These are phyloP conservation scores for Saturnispora zaruensis DNA, from an alignment of 805 yeast species.

Conservation along the genomic window DNA sequence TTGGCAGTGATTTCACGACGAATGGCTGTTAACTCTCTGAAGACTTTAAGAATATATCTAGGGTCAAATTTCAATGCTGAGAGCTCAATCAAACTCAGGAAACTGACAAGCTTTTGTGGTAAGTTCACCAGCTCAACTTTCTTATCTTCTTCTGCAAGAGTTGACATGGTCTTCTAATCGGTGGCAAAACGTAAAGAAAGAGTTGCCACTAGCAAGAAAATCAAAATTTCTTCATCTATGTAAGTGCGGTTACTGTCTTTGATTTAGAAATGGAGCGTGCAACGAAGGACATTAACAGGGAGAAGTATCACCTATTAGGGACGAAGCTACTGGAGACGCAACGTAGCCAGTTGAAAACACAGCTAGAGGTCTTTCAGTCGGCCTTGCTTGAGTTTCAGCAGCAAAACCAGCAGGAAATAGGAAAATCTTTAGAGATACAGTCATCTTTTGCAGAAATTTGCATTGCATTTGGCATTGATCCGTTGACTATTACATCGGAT, in stretches of 20 bases:
- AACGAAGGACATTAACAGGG: conserved; percentile 9
- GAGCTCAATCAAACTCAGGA: conserved; percentile 22
- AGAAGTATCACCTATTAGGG: conserved; percentile 44
- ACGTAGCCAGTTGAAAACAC: conserved; percentile 55
- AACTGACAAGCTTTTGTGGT: conserved; percentile 1
- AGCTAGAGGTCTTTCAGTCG: conserved; percentile 66
- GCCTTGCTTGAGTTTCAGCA: conserved; percentile 68
- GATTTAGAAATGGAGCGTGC: not conserved
- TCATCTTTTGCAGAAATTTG: conserved; percentile 71
- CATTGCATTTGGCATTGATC: conserved; percentile 75
- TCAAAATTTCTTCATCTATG: conserved; percentile 17
- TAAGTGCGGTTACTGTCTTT: not conserved
- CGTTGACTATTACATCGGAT: conserved; percentile 38
- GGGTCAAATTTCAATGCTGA: conserved; percentile 60
- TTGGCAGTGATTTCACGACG: conserved; percentile 54
- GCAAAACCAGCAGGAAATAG: conserved; percentile 61
- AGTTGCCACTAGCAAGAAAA: conserved; percentile 4
- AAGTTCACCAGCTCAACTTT: not conserved
- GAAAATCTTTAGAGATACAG: conserved; percentile 55
- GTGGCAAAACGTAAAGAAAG: conserved; percentile 9
- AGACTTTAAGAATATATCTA: conserved; percentile 75
- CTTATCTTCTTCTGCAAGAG: conserved; percentile 4
- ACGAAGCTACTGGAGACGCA: conserved; percentile 43
- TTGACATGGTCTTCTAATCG: conserved; percentile 8
- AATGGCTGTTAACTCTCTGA: conserved; percentile 72